A percentile compares a stretch with the other conserved stretches of the same genome.
phyloP scores from a whole-genome alignment of 805 yeast species.

The Starmerella scarabaei region DNA sequence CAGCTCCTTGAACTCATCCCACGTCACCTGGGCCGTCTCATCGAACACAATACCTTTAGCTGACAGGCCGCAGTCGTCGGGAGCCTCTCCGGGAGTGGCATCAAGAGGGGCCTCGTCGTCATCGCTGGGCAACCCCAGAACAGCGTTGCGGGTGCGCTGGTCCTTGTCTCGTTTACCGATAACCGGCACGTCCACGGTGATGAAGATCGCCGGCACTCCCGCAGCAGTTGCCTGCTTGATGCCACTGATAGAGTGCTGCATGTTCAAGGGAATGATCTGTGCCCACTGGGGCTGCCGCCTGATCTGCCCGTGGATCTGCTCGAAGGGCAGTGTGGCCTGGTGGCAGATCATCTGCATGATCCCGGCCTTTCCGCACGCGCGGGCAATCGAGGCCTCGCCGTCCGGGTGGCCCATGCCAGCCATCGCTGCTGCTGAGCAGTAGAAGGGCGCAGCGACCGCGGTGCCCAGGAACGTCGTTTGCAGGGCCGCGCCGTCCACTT shows the following conservation, averaged over 20 bases:
- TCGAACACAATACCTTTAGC: constrained; percentile 41
- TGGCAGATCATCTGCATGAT: constrained; percentile 88
- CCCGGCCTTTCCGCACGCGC: constrained; percentile 62
- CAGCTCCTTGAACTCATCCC: constrained; percentile 29
- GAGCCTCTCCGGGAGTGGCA: constrained; percentile 76
- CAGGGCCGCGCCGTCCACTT: constrained; percentile 57
- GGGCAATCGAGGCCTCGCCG: constrained; percentile 77
- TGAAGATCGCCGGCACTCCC: constrained; percentile 57
- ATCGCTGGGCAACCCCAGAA: constrained; percentile 35
- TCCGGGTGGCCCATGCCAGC: constrained; percentile 88
- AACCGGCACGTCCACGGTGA: constrained; percentile 77
- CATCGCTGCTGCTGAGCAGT: constrained; percentile 80
- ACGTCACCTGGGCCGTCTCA: constrained; percentile 25
- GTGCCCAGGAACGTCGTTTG: constrained; percentile 67
- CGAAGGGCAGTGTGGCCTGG: constrained; percentile 73
- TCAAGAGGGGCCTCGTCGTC: too few relatives aligned
- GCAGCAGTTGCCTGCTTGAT: constrained; percentile 63
- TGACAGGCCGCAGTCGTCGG: constrained; percentile 35
- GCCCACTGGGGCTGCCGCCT: constrained; percentile 76
- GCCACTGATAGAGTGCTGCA: constrained; percentile 43
- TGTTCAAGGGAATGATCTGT: constrained; percentile 72
- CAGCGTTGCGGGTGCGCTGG: constrained; percentile 27
- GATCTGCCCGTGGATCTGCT: constrained; percentile 67
- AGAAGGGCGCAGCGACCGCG: constrained; percentile 61
- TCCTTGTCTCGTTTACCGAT: constrained; percentile 85